A percentile compares a stretch with the other conserved stretches of the same genome.
phyloP scores from a whole-genome alignment of 805 yeast species.

The Wickerhamomyces bisporus region DNA sequence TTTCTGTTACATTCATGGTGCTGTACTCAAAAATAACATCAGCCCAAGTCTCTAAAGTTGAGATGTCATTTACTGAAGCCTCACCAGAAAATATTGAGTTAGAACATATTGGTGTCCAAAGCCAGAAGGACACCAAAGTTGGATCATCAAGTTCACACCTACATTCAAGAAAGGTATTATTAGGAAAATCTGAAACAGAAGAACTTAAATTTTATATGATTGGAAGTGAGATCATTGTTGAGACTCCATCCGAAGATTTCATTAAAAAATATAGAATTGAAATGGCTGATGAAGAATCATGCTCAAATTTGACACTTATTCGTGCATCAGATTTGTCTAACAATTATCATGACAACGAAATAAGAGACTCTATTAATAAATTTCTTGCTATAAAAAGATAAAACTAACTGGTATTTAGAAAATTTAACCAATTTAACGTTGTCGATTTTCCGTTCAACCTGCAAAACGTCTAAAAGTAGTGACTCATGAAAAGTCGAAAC shows the following conservation, averaged over 20 bases:
- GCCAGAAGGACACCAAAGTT: neutral
- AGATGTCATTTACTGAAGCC: conserved; percentile 1
- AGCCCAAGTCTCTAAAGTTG: conserved; percentile 4
- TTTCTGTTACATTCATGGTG: conserved; percentile 65
- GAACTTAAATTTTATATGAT: conserved; percentile 12
- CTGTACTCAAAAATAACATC: conserved; percentile 8
- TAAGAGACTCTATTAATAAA: neutral
- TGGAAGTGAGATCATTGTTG: conserved; percentile 12
- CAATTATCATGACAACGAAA: neutral
- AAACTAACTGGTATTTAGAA: too few species aligned
- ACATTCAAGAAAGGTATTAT: conserved; percentile 3
- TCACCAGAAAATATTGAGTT: conserved; percentile 2
- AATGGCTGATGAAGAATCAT: neutral
- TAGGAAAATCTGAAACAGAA: conserved; percentile 7
- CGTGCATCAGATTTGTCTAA: neutral
- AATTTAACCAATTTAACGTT: too few species aligned
- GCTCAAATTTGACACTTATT: neutral
- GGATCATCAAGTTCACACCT: neutral
- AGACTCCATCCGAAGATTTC: conserved; percentile 9
- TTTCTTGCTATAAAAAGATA: neutral
- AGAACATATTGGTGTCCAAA: neutral
- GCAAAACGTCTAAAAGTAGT: too few species aligned
- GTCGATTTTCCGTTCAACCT: too few species aligned
- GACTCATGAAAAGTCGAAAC: too few species aligned
- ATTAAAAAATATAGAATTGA: conserved; percentile 8